Evolutionary conservation across 1,139 yeast genomes (phyloP).

Genomic region (Hyphopichia pseudoburtonii): DNA sequence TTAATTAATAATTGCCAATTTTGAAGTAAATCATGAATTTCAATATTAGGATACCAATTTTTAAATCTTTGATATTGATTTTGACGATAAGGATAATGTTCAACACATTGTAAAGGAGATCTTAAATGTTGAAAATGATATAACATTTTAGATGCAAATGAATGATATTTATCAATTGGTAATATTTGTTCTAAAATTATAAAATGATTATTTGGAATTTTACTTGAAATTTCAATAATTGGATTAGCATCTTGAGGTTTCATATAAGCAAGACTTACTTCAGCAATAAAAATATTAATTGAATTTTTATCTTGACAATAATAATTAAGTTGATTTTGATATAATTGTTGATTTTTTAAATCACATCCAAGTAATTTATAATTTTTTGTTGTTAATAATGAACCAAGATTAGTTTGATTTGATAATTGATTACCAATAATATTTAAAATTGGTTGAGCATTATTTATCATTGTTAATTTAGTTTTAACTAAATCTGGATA

Average conservation of each 20-base stretch:
- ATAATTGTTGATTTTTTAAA: conserved; percentile 49
- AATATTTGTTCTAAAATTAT: conserved; percentile 69
- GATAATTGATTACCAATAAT: conserved; percentile 40
- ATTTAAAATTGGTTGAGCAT: conserved; percentile 44
- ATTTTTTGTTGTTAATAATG: conserved; percentile 30
- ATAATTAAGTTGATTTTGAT: conserved; percentile 33
- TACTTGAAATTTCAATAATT: conserved; percentile 52
- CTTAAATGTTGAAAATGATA: conserved; percentile 66
- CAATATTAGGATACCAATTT: conserved; percentile 44
- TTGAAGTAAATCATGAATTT: conserved; percentile 54
- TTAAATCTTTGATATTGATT: conserved; percentile 54
- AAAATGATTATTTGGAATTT: conserved; percentile 56
- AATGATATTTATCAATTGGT: conserved; percentile 61
- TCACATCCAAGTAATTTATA: conserved; percentile 75
- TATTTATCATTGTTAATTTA: conserved; percentile 52
- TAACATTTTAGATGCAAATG: conserved; percentile 76
- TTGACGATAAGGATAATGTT: conserved; percentile 51
- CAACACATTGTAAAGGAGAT: conserved; percentile 71
- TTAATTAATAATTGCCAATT: conserved; percentile 55
- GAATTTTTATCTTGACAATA: conserved; percentile 24
- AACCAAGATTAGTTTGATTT: conserved; percentile 8
- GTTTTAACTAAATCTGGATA: conserved; percentile 65
- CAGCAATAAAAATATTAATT: conserved; percentile 68
- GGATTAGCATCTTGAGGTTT: conserved; percentile 65
- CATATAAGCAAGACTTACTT: conserved; percentile 84